Conservation (phyloP, 1,139 yeast species). For the Meyerozyma athensensis region DNA sequence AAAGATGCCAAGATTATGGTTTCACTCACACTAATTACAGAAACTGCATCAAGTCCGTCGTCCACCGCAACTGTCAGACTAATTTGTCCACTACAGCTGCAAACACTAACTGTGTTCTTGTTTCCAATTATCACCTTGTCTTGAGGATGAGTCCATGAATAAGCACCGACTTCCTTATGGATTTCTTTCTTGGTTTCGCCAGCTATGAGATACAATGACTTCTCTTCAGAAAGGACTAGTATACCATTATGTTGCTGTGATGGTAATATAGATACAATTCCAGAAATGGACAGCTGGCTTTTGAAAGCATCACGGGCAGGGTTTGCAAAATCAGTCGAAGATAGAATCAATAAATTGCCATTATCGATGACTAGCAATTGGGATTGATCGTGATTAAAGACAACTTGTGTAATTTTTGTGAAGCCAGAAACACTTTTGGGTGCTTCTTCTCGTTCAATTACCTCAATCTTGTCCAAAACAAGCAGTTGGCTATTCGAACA, state of each 20-base stretch:
- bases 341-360: slow-evolving; percentile 7
- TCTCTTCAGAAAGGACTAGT: neutral
- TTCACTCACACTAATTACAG: neutral
- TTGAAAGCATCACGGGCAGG: neutral
- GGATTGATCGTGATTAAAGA: slow-evolving; percentile 22
- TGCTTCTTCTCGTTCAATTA: slow-evolving; percentile 9
- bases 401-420: slow-evolving; percentile 19
- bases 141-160: neutral
- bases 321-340: neutral
- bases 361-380: slow-evolving; percentile 19
- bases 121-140: neutral
- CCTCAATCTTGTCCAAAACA: slow-evolving; percentile 15
- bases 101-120: neutral
- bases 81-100: neutral
- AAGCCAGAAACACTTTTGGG: slow-evolving; percentile 3
- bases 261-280: neutral
- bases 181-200: neutral
- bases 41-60: neutral
- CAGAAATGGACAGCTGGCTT: neutral
- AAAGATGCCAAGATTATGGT: neutral
- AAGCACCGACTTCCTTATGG: neutral
- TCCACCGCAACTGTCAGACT: neutral
- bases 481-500: slow-evolving; percentile 26
- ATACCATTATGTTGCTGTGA: neutral
- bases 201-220: neutral